A percentile compares a stretch with the other conserved stretches of the same genome.
phyloP scores from a whole-genome alignment of 805 yeast species.

The Metschnikowia matae region DNA sequence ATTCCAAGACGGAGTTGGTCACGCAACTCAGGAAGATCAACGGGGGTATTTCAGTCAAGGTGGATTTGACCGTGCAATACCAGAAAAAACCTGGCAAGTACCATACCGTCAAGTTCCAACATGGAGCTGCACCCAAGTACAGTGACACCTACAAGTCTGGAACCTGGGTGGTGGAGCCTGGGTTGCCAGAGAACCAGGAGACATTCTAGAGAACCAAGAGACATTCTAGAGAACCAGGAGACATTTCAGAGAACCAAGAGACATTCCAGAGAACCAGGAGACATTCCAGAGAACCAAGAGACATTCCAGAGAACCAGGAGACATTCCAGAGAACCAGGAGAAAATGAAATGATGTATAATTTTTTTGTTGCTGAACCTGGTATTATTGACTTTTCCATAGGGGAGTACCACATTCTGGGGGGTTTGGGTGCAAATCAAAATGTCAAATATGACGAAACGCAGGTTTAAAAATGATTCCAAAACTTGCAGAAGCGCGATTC shows the following conservation, averaged over 20 bases:
- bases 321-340: slow-evolving; percentile 91
- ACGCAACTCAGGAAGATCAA: slow-evolving; percentile 66
- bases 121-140: slow-evolving; percentile 52
- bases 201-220: too few species aligned
- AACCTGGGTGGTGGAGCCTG: slow-evolving; percentile 73
- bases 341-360: slow-evolving; percentile 90
- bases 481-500: too few species aligned
- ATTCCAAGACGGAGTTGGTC: slow-evolving; percentile 84
- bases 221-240: too few species aligned
- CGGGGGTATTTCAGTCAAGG: slow-evolving; percentile 53
- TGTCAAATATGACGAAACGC: too few species aligned
- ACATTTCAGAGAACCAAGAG: too few species aligned
- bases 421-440: too few species aligned
- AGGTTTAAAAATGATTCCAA: too few species aligned
- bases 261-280: too few species aligned
- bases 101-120: slow-evolving; percentile 67
- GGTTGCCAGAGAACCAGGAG: too few species aligned
- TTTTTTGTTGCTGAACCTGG: slow-evolving; percentile 97
- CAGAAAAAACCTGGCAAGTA: slow-evolving; percentile 87
- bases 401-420: too few species aligned
- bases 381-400: slow-evolving; percentile 43
- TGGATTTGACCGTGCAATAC: slow-evolving; percentile 73
- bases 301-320: too few species aligned
- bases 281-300: slow-evolving; percentile 94
- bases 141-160: slow-evolving; percentile 86